phyloP scores from a whole-genome alignment of 2,329 filamentous ascomycete genomes.

The Cytospora schulzeri region DNA sequence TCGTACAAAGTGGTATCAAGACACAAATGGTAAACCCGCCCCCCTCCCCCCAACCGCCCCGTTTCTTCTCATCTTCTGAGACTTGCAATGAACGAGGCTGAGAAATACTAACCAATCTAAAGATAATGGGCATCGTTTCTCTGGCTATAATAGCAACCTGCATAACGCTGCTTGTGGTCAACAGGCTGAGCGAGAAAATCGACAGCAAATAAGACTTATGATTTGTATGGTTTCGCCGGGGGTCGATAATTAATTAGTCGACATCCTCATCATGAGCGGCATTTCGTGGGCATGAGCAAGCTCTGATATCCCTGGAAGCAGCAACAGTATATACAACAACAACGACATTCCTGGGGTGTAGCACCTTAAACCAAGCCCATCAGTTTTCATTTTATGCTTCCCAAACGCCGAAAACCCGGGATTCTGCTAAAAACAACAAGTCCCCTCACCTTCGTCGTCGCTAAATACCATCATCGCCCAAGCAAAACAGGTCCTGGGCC shows the following conservation, averaged over 20 bases:
- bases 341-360: background rate
- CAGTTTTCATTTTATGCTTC: background rate
- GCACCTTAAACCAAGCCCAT: background rate
- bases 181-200: constrained; percentile 39
- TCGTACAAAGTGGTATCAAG: constrained; percentile 93
- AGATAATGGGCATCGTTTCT: constrained; percentile 66
- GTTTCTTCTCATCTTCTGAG: background rate
- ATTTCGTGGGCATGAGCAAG: background rate
- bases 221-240: background rate
- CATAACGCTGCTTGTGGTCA: constrained; percentile 60
- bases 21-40: constrained; percentile 71
- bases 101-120: background rate
- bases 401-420: constrained; percentile 11
- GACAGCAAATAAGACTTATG: constrained; percentile 19
- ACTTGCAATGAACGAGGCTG: background rate
- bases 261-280: background rate
- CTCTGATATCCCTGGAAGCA: background rate
- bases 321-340: constrained; percentile 18
- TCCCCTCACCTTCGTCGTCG: constrained; percentile 15
- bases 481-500: constrained; percentile 68
- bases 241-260: background rate
- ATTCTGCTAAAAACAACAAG: background rate
- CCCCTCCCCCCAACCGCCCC: background rate
- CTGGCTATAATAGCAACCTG: constrained; percentile 67
- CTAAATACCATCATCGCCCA: constrained; percentile 37